These are phyloP conservation scores for Phaeodactylum tricornutum DNA, from an alignment of 108 stramenopile species.

Conservation along the genomic window DNA sequence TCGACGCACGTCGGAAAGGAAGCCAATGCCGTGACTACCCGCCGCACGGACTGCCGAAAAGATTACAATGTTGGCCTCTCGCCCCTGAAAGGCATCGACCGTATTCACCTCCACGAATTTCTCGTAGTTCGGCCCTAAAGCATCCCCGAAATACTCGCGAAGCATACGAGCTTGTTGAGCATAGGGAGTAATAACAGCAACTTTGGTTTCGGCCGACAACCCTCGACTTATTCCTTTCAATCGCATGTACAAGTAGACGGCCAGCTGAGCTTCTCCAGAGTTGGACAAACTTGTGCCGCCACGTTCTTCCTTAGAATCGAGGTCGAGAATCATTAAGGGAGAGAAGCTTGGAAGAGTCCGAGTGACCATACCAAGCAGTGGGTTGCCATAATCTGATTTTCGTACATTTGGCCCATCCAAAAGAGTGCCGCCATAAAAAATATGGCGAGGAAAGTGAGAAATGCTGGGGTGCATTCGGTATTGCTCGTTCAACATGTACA, in stretches of 20 bases:
- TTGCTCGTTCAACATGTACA: conserved; percentile 93
- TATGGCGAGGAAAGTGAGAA: conserved; percentile 75
- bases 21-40: conserved; percentile 89
- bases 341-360: conserved; percentile 29
- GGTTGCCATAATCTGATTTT: conserved; percentile 55
- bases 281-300: conserved; percentile 77
- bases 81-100: conserved; percentile 93
- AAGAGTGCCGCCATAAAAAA: conserved; percentile 81
- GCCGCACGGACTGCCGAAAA: conserved; percentile 87
- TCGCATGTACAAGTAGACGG: conserved; percentile 51
- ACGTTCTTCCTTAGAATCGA: conserved; percentile 77
- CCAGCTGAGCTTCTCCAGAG: conserved; percentile 61
- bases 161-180: conserved; percentile 76
- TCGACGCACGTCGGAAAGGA: conserved; percentile 92
- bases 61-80: conserved; percentile 90
- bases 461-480: conserved; percentile 93
- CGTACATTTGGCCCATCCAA: conserved; percentile 76
- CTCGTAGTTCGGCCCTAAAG: conserved; percentile 33
- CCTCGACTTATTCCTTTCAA: conserved; percentile 34
- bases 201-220: conserved; percentile 36
- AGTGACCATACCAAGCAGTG: conserved; percentile 35
- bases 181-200: conserved; percentile 90
- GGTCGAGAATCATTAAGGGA: conserved; percentile 71
- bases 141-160: conserved; percentile 35
- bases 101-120: conserved; percentile 78